Percentiles rank a stretch among this genome's conserved stretches.
These are phyloP conservation scores for Colletotrichum incanum DNA, from an alignment of 2,329 filamentous ascomycete species.

Conservation along the genomic window DNA sequence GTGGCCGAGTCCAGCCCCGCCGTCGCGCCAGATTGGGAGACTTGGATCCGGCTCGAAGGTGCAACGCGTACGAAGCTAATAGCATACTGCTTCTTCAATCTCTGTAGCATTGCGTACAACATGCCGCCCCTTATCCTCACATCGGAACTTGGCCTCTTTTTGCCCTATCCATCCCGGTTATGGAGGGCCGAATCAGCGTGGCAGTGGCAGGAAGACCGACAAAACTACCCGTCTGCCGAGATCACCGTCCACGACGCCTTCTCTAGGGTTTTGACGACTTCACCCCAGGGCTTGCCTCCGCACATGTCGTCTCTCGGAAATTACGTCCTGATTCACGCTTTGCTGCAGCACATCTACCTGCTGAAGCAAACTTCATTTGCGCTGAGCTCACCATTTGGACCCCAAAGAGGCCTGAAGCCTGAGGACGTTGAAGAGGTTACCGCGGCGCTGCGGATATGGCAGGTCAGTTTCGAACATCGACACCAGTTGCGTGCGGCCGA, in stretches of 20 bases:
- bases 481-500: constrained; percentile 67
- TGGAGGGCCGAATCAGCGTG: constrained; percentile 72
- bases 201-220: constrained; percentile 73
- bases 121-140: constrained; percentile 72
- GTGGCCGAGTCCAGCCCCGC: constrained; percentile 64
- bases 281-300: constrained; percentile 62
- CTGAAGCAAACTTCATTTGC: constrained; percentile 75
- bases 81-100: constrained; percentile 74
- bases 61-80: constrained; percentile 73
- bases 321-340: constrained; percentile 80
- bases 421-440: constrained; percentile 72
- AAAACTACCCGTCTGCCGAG: constrained; percentile 65
- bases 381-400: constrained; percentile 63
- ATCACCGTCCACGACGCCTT: constrained; percentile 72
- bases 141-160: constrained; percentile 69
- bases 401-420: constrained; percentile 65
- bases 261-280: constrained; percentile 67
- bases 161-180: constrained; percentile 69
- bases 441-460: constrained; percentile 72
- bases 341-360: constrained; percentile 81
- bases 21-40: constrained; percentile 68
- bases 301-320: constrained; percentile 75
- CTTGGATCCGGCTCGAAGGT: constrained; percentile 72
- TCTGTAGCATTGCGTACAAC: constrained; percentile 75
- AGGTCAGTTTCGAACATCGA: constrained; percentile 71